Evolutionary conservation across 306 rosid species (phyloP), one percentile per base, ranked within the genome.

Genomic region (Malus sieversii): DNA sequence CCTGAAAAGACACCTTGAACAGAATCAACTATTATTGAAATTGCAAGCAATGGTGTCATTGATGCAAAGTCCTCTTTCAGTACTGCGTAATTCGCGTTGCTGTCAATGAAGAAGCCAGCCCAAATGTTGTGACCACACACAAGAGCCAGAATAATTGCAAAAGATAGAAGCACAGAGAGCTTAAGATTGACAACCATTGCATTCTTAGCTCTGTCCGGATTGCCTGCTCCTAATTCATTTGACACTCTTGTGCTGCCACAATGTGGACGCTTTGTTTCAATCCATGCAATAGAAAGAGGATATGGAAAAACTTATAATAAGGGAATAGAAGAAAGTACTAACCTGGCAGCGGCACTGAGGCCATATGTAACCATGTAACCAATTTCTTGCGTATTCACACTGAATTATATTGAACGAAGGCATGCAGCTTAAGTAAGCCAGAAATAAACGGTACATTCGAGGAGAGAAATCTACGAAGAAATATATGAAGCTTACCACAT

Each of bases 261-360:
- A 27, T 66, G 40, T 33, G 57, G n/a, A 58, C 22, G 23, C 29
- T 67, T 9, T 33, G 75, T 29, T 5, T 77, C 60, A 84, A 12
- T 67, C 33, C 18, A 23, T 35, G 18, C 13, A 65, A 70, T 8
- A 23, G 63, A 79, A 79, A 46, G 46, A 4, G 20, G 60, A 64
- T 64, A 60, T 32, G 30, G 23, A 44, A 58, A 27, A 73, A 46
- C 51, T 29, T 51, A 27, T 38, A 38, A 38, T 7, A 38, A 38
- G 8, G 9, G 42, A 38, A 38, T 38, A 38, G 42, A 38, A 38
- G 10, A 38, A 38, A 70, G 14, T 46, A 53, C 66, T 4, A 44
- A 91, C 98, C 97, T 90, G 27, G 95, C 93, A 72, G 94, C 91
- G 2, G 97, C 94, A 80, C 95, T 85, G 30, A 91, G 97, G 68